A percentile compares a stretch with the other conserved stretches of the same genome.
These are phyloP conservation scores for Arachnomyces sp. DNA, from an alignment of 2,329 filamentous ascomycete species.

Conservation along the genomic window DNA sequence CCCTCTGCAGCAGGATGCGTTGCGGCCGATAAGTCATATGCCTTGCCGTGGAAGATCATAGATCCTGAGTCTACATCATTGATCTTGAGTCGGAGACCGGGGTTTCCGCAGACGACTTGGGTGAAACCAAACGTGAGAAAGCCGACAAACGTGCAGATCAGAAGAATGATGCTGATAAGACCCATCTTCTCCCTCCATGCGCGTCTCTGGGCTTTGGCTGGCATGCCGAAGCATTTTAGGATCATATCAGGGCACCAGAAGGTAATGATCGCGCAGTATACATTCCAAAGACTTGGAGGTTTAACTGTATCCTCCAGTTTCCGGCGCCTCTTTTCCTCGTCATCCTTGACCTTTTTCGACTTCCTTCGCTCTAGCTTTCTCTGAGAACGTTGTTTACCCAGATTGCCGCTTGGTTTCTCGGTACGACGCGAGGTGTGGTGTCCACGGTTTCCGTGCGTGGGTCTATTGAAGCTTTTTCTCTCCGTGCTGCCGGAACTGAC, in stretches of 20 bases:
- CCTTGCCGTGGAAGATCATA: constrained; percentile 93
- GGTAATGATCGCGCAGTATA: constrained; percentile 88
- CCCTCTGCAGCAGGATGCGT: constrained; percentile 73
- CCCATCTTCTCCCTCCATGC: constrained; percentile 99
- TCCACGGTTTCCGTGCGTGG: neutral
- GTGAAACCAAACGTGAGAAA: constrained; percentile 97
- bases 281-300: constrained; percentile 85
- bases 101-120: constrained; percentile 69
- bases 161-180: constrained; percentile 82
- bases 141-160: constrained; percentile 82
- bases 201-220: constrained; percentile 74
- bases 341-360: constrained; percentile 47
- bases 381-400: constrained; percentile 31
- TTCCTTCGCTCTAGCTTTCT: constrained; percentile 60
- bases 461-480: constrained; percentile 36
- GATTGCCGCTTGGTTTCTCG: constrained; percentile 25
- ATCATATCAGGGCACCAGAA: constrained; percentile 90
- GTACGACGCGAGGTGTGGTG: constrained; percentile 4
- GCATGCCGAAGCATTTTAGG: constrained; percentile 77
- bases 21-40: constrained; percentile 73
- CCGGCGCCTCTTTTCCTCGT: constrained; percentile 53
- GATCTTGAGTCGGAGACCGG: constrained; percentile 64
- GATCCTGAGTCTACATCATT: constrained; percentile 76
- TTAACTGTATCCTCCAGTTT: constrained; percentile 58
- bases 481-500: constrained; percentile 59